Base-by-base conservation (phyloP, 345 rosid genomes). In the Barbarea vulgaris region DNA sequence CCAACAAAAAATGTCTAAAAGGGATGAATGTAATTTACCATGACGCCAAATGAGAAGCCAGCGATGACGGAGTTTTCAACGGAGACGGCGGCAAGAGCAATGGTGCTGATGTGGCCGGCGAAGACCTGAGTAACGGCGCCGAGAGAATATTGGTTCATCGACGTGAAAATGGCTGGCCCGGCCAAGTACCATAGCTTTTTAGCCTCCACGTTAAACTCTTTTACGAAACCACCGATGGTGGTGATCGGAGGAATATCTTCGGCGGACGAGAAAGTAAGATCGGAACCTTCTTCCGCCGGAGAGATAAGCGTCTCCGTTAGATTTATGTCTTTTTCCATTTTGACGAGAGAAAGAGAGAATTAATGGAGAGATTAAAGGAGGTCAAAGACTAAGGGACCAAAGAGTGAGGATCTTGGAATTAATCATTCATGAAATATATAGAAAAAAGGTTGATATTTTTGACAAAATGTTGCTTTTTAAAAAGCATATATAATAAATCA, bases 101-200 rank as follows among this genome's bases (percentile, higher is more conserved):
- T 72, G 61, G 91, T 87, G 70, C 95, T 78, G 36, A 91, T 83
- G 6, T 90, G 98, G 31, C 97, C 97, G 55, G 97, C 69, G 51
- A 88, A 87, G 72, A 88, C 84, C 60, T 87, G 97, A 68, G 95
- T 88, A 74, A 86, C 12, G 59, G 97, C 97, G 9, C 98, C 98
- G 13, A 94, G 96, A n/a, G 97, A 90, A 82, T 94, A 94, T 62
- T 89, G 90, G 69, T 81, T 84, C n/a, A 90, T 0, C 51, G 90
- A 76, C 58, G 98, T 94, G 89, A 91, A 94, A 77, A 94, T 88
- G 81, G 98, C 98, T 0, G 98, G 97, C 17, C 91, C 96, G 1
- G 98, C 98, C 0, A 94, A 82, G 84, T 66, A 87, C 98, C 98
- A 91, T 3, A 94, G 84, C 75, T 87, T 94, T 74, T 81, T 86